Percentiles rank a stretch among this genome's conserved stretches.
Evolutionary conservation across 257 asterid genomes (phyloP).

Genomic region (Petrea volubilis): DNA sequence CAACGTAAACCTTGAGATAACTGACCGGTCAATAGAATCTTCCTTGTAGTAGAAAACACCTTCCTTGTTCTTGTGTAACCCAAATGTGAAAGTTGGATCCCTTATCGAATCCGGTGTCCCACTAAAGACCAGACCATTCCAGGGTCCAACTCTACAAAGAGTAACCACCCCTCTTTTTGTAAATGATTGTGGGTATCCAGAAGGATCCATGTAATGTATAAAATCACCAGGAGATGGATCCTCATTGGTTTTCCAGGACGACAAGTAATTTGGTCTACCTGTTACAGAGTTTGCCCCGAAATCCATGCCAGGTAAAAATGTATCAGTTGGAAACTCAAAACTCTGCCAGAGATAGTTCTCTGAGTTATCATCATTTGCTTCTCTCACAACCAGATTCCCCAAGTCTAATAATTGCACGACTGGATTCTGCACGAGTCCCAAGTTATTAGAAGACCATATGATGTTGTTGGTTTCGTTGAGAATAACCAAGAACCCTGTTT

Average conservation of each 20-base stretch:
- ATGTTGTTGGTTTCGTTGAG: conserved; percentile 11
- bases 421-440: conserved; percentile 23
- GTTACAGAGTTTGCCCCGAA: conserved; percentile 31
- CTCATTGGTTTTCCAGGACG: conserved; percentile 33
- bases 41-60: conserved; percentile 17
- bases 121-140: conserved; percentile 45
- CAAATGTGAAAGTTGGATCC: not conserved
- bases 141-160: conserved; percentile 34
- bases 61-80: conserved; percentile 22
- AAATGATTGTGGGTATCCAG: conserved; percentile 35
- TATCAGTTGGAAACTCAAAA: conserved; percentile 38
- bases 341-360: too few species aligned
- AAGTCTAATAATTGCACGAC: conserved; percentile 36
- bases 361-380: too few species aligned
- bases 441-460: conserved; percentile 46
- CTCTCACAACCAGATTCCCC: too few species aligned
- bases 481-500: conserved; percentile 34
- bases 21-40: conserved; percentile 1
- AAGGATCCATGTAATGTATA: conserved; percentile 24
- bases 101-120: conserved; percentile 27
- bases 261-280: too few species aligned
- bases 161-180: not conserved
- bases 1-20: conserved; percentile 7
- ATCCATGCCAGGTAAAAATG: conserved; percentile 43
- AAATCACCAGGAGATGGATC: conserved; percentile 48